Percentiles rank a stretch among this genome's conserved stretches.
phyloP scores from a whole-genome alignment of 1,284 basidiomycete genomes.

The Heterobasidion irregulare region DNA sequence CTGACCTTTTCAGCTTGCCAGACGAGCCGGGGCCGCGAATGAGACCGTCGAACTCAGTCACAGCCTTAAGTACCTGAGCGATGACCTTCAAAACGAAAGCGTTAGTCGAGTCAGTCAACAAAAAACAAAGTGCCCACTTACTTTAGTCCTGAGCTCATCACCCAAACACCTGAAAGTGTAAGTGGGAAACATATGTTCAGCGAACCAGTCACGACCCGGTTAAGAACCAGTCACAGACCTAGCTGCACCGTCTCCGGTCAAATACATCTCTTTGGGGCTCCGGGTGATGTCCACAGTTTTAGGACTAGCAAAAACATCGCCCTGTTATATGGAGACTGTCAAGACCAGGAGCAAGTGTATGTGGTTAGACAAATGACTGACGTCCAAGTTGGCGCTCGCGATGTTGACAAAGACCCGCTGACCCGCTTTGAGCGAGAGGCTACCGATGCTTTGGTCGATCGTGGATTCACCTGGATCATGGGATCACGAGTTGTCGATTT shows the following conservation, averaged over 20 bases:
- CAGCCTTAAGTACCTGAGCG: conserved; percentile 35
- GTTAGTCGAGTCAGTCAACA: not conserved
- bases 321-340: conserved; percentile 18
- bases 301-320: conserved; percentile 32
- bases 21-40: conserved; percentile 44
- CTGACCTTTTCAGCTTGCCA: conserved; percentile 40
- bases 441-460: conserved; percentile 33
- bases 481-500: not conserved
- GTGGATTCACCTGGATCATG: conserved; percentile 33
- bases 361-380: conserved; percentile 22
- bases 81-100: conserved; percentile 24
- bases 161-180: conserved; percentile 40
- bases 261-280: conserved; percentile 33
- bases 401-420: conserved; percentile 56
- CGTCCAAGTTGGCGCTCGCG: conserved; percentile 44
- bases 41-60: conserved; percentile 41
- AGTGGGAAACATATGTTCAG: not conserved
- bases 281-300: conserved; percentile 36
- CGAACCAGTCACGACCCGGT: not conserved
- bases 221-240: conserved; percentile 19
- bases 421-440: conserved; percentile 32
- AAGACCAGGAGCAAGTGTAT: not conserved
- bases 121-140: conserved; percentile 15
- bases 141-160: conserved; percentile 43
- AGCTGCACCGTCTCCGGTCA: conserved; percentile 47